Conservation (phyloP, 2,329 filamentous ascomycete species). For the Xylaria sp. region DNA sequence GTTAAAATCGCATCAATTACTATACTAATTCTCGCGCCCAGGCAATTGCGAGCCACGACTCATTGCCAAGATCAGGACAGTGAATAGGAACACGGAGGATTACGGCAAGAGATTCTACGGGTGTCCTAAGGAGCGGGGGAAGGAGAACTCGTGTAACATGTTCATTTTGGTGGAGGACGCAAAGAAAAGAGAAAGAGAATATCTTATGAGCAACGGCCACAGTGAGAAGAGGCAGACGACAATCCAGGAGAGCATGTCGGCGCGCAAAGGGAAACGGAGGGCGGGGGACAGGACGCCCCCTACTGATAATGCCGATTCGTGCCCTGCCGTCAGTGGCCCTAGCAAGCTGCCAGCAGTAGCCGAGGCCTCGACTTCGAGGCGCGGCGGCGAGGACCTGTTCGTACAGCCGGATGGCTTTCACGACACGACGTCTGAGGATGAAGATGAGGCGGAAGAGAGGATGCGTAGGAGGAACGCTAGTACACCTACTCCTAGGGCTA, state of each 20-base stretch:
- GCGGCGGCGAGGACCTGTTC: neutral
- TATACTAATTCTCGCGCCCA: constrained; percentile 37
- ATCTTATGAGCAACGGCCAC: constrained; percentile 58
- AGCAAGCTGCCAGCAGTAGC: neutral
- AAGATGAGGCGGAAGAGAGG: constrained; percentile 26
- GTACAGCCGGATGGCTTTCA: neutral
- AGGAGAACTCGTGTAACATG: constrained; percentile 61
- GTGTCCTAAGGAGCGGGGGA: constrained; percentile 59
- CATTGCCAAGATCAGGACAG: constrained; percentile 60
- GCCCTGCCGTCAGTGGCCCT: neutral
- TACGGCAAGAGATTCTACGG: constrained; percentile 65
- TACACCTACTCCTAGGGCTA: constrained; percentile 27
- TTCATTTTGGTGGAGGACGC: constrained; percentile 70
- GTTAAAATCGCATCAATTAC: neutral
- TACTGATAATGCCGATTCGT: constrained; percentile 32
- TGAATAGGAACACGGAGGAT: constrained; percentile 62
- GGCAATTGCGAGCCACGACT: constrained; percentile 64
- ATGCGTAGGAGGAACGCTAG: constrained; percentile 22
- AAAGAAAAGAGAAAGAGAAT: constrained; percentile 56
- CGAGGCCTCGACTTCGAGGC: constrained; percentile 14
- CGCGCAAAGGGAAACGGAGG: constrained; percentile 39
- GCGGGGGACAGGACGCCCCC: constrained; percentile 36
- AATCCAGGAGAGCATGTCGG: constrained; percentile 45
- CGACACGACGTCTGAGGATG: constrained; percentile 31
- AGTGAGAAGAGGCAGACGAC: constrained; percentile 54